Evolutionary conservation across 345 rosid species (phyloP).

Genomic region (Gossypium stocksii): DNA sequence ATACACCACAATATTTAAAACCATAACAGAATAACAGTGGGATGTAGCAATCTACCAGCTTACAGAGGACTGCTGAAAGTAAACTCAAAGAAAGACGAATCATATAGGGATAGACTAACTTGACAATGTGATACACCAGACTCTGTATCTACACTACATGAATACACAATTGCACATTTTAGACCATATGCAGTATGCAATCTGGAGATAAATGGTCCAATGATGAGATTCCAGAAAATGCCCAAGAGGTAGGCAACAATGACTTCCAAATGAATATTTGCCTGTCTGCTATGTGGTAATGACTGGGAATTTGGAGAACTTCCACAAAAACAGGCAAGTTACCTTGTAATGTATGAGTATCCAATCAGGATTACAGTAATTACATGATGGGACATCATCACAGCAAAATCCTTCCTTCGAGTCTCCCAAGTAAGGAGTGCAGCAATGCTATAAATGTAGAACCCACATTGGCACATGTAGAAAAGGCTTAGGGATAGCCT

Average conservation of each 20-base stretch:
- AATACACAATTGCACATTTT: not conserved
- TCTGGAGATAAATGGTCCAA: not conserved
- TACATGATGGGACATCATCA: slow-evolving; percentile 99
- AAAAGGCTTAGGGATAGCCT: slow-evolving; percentile 63
- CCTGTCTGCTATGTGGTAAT: not conserved
- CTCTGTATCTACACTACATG: not conserved
- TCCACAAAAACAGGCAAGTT: slow-evolving; percentile 13
- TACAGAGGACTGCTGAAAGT: not conserved
- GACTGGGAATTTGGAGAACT: slow-evolving; percentile 5
- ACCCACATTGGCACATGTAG: slow-evolving; percentile 96
- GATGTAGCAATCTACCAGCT: not conserved
- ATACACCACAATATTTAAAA: not conserved
- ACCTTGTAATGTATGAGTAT: slow-evolving; percentile 79
- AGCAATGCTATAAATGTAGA: slow-evolving; percentile 71
- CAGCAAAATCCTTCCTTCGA: slow-evolving; percentile 89
- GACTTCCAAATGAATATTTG: not conserved
- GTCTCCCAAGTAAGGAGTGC: slow-evolving; percentile 94
- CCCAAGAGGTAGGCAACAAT: not conserved
- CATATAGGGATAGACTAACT: not conserved
- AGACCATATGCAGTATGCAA: not conserved
- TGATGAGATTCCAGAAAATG: not conserved
- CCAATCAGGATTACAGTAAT: slow-evolving; percentile 73
- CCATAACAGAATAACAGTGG: not conserved
- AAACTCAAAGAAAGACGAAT: not conserved
- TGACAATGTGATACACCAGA: not conserved